These are phyloP conservation scores for Rhodotorula kratochvilovae DNA, from an alignment of 768 basidiomycete genomes.

Conservation along the genomic window DNA sequence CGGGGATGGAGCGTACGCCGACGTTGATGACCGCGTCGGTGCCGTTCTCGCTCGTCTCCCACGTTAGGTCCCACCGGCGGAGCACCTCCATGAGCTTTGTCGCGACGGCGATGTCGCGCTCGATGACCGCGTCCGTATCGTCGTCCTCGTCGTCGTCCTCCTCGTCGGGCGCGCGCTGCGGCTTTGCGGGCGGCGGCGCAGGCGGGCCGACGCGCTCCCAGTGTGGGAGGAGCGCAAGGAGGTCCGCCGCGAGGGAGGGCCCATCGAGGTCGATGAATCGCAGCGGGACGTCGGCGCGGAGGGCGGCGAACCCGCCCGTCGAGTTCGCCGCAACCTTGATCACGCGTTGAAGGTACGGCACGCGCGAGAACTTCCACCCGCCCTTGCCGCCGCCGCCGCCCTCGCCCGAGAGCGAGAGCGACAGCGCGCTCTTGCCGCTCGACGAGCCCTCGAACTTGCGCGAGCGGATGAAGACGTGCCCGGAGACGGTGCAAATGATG, in stretches of 20 bases:
- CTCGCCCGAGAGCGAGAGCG: background rate
- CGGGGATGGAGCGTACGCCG: conserved; percentile 54
- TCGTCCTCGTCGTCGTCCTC: conserved; percentile 31
- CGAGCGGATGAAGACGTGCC: conserved; percentile 82
- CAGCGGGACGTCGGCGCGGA: conserved; percentile 67
- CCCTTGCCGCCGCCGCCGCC: conserved; percentile 15
- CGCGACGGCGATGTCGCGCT: conserved; percentile 37
- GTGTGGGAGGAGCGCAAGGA: conserved; percentile 66
- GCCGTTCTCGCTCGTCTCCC: conserved; percentile 47
- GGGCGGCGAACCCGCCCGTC: conserved; percentile 80
- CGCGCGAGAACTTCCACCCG: conserved; percentile 65
- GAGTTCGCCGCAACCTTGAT: conserved; percentile 76
- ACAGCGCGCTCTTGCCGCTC: conserved; percentile 1
- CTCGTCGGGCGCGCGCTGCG: conserved; percentile 36
- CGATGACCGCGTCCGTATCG: conserved; percentile 25
- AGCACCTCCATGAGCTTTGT: conserved; percentile 8
- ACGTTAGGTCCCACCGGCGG: conserved; percentile 40
- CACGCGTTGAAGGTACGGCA: conserved; percentile 79
- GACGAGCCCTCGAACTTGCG: conserved; percentile 51
- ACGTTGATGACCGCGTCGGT: conserved; percentile 61
- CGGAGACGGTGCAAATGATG: conserved; percentile 88
- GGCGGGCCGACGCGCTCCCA: conserved; percentile 38
- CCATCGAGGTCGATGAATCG: conserved; percentile 58
- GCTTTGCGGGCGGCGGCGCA: conserved; percentile 33
- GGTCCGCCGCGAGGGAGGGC: conserved; percentile 60